Percentiles rank a stretch among this genome's conserved stretches.
phyloP scores from a whole-genome alignment of 306 rosid genomes.

The Dalbergia cultrata region DNA sequence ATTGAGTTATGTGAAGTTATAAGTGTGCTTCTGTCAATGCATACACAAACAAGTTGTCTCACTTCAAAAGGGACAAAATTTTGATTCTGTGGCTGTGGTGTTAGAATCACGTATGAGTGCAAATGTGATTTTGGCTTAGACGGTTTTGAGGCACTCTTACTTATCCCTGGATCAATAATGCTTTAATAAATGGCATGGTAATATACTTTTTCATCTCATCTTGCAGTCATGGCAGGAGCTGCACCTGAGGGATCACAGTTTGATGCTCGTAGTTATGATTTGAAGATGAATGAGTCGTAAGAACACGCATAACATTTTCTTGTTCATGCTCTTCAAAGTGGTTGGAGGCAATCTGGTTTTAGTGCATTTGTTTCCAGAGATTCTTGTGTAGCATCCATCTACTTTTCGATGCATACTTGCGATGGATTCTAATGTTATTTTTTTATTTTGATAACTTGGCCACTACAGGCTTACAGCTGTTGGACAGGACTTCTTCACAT shows the following conservation, averaged over 20 bases:
- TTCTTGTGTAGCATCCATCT: not conserved
- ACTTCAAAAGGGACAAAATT: not conserved
- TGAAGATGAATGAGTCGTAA: slow-evolving; percentile 76
- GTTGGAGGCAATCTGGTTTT: not conserved
- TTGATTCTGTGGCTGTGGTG: not conserved
- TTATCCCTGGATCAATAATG: not conserved
- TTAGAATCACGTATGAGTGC: not conserved
- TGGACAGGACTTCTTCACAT: slow-evolving; percentile 77
- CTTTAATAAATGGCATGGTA: not conserved
- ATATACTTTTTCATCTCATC: slow-evolving; percentile 26
- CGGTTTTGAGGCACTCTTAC: not conserved
- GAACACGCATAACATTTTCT: slow-evolving; percentile 4
- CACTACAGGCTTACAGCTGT: slow-evolving; percentile 67
- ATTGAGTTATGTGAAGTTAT: not conserved
- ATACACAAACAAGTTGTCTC: not conserved
- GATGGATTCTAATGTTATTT: slow-evolving; percentile 34
- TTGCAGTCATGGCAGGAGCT: slow-evolving; percentile 77
- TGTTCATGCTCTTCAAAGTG: slow-evolving; percentile 14
- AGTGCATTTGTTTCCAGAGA: not conserved
- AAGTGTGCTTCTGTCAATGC: not conserved
- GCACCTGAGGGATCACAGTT: slow-evolving; percentile 77
- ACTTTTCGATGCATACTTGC: not conserved
- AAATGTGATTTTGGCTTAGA: not conserved
- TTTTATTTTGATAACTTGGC: slow-evolving; percentile 31
- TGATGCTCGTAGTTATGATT: slow-evolving; percentile 73